Base-by-base conservation (phyloP, 768 basidiomycete species). In the Obba rivulosa region DNA sequence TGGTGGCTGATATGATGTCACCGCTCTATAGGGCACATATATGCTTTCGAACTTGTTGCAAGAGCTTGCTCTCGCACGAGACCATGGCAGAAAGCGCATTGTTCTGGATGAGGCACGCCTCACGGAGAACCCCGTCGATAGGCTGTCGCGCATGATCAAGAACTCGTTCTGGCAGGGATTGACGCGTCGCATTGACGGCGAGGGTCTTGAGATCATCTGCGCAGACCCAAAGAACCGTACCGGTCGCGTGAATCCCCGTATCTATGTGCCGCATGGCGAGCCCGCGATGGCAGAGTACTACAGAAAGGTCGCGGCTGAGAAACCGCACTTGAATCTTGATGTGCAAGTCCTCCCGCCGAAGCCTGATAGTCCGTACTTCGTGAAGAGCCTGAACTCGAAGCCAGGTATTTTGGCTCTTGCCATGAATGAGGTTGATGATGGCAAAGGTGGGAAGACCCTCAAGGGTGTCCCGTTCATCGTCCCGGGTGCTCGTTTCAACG, bases 31-130 rank as follows among this genome's bases (percentile, higher is more conserved):
- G 87, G 95, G 96, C 36, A 97, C 88, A n/a, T 99, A 98, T 69
- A 98, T 97, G 95, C 75, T 99, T 40, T 97, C 95, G 11, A 98
- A 97, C 68, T 80, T 99, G 21, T 77, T 99, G n/a, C 95, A 99
- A 73, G 95, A 99, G 65, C 85, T 99, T 41, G 95, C 95, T 2
- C 81, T 98, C 18, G 95, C 96, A 5, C 83, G 92, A 8, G 95
- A 98, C 62, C 93, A 95, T 67, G 86, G 87, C 54, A 77, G 93
- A 48, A 95, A 95, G 69, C 87, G 92, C 8, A 96, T 99, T 62
- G 92, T 99, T 17, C 83, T 99, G n/a, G 96, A 99, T 58, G 96
- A 99, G 66, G 85, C 92, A n/a, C 87, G 95, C 53, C 76, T 99
- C 43, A 91, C 89, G 0, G 95, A 99, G 70, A 98, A 98, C 64